Evolutionary conservation across 257 asterid genomes (phyloP).

Genomic region (Capsicum rhomboideum): DNA sequence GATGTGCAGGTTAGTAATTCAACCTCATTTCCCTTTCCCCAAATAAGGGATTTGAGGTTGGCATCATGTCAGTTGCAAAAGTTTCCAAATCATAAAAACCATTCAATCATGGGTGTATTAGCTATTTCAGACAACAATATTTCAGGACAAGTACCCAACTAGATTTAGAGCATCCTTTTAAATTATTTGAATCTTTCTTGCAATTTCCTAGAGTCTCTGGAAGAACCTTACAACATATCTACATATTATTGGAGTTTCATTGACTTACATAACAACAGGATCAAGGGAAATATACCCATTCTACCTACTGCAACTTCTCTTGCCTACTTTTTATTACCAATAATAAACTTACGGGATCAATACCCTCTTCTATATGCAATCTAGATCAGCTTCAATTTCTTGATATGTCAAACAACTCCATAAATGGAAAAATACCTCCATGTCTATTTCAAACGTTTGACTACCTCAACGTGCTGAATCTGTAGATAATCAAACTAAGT

Average conservation of each 20-base stretch:
- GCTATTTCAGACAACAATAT: slow-evolving; percentile 29
- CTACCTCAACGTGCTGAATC: not conserved
- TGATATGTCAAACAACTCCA: not conserved
- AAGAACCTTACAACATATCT: slow-evolving; percentile 6
- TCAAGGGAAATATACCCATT: slow-evolving; percentile 18
- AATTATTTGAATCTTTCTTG: slow-evolving; percentile 18
- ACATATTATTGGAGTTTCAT: not conserved
- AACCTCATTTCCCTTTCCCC: slow-evolving; percentile 7
- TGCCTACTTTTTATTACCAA: slow-evolving; percentile 2
- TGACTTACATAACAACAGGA: slow-evolving; percentile 26
- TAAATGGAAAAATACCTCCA: not conserved
- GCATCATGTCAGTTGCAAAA: slow-evolving; percentile 4
- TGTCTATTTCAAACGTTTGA: not conserved
- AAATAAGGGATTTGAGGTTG: not conserved
- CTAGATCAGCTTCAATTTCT: not conserved
- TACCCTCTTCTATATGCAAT: not conserved
- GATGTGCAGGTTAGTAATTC: not conserved
- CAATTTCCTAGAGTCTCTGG: slow-evolving; percentile 16
- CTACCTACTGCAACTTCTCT: slow-evolving; percentile 1
- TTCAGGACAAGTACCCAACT: slow-evolving; percentile 28
- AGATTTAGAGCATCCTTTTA: slow-evolving; percentile 18
- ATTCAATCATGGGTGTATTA: not conserved
- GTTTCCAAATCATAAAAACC: slow-evolving; percentile 19
- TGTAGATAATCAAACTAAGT: not conserved
- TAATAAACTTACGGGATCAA: not conserved